Conservation (phyloP, 2,329 filamentous ascomycete genomes). For the Diplocarpon mali region DNA sequence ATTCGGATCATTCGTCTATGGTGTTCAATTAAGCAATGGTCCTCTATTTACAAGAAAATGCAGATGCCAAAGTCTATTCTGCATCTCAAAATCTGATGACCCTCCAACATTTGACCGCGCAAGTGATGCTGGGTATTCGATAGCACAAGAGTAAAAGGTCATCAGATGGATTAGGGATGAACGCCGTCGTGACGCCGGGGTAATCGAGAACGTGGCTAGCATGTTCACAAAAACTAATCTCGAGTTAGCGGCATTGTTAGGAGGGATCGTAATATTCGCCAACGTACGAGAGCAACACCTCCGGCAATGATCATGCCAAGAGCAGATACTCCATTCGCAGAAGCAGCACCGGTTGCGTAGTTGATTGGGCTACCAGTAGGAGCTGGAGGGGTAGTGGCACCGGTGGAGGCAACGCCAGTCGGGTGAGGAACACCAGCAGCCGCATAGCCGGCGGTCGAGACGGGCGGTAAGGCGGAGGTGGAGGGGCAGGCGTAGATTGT, state of each 20-base stretch:
- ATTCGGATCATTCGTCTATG: conserved; percentile 1
- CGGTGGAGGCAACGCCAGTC: conserved; percentile 11
- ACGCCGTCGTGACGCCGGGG: conserved; percentile 18
- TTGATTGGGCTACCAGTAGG: conserved; percentile 22
- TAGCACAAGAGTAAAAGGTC: conserved; percentile 17
- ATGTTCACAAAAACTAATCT: conserved; percentile 23
- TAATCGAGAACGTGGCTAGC: conserved; percentile 13
- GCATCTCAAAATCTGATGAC: conserved; percentile 15
- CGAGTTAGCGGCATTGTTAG: conserved; percentile 10
- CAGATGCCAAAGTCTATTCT: conserved; percentile 18
- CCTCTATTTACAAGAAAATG: conserved; percentile 22
- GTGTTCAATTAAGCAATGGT: conserved; percentile 15
- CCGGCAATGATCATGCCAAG: conserved; percentile 26
- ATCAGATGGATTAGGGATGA: conserved; percentile 18
- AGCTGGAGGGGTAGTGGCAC: conserved; percentile 13
- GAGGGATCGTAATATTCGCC: not conserved
- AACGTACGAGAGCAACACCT: conserved; percentile 27
- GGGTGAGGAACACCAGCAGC: conserved; percentile 6
- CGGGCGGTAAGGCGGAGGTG: conserved; percentile 6
- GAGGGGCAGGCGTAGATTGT: conserved; percentile 22
- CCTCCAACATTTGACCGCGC: conserved; percentile 14
- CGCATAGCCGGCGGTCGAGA: not conserved
- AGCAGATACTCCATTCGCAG: conserved; percentile 22
- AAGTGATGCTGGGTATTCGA: conserved; percentile 20
- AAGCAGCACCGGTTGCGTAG: conserved; percentile 23